Base-by-base conservation (phyloP, 805 yeast species). In the Lachancea dasiensis region DNA sequence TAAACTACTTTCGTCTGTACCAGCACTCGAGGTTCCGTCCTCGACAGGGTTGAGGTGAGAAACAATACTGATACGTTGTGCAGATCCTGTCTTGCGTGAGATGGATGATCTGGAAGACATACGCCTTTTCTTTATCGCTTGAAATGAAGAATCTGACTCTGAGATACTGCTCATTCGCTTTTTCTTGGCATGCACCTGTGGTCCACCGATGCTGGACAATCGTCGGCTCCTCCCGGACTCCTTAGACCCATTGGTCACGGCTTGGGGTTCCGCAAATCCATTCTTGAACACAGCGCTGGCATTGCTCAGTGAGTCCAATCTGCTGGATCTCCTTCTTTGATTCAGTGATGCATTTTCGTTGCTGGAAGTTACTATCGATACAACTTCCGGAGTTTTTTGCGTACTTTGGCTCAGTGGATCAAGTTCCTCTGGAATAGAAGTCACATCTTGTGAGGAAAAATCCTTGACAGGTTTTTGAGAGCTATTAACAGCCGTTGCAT, bases 281-380 rank as follows among this genome's bases (percentile, higher is more conserved):
- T 51, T 39, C 39, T 56, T 61, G 37, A 60, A 57, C n/a, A 65
- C 46, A 14, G 65, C 58, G 16, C 52, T 56, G 4, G 60, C 49
- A 13, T 57, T 58, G 48, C 60, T 45, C 54, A 68, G 40, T 24
- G 67, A 49, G 39, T 64, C 46, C 55, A 75, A 23, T 65, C 78
- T 44, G 61, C 62, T 46, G n/a, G 58, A 50, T 6, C 58, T 45
- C 27, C 55, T 46, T 9, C 46, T 42, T 29, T 43, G 48, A 15
- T 24, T 23, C 17, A 16, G 36, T 59, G 67, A 43, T 51, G 51
- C 43, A 27, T 49, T 44, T 6, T 47, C 48, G 23, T 48, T 43
- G n/a, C 48, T 27, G 5, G 43, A 38, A 33, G 34, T n/a, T n/a
- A n/a, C 31, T 51, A 47, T 13, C 43, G 38, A 24, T 7, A n/a